Conservation (phyloP, 768 basidiomycete species). For the Mycena chlorophos region DNA sequence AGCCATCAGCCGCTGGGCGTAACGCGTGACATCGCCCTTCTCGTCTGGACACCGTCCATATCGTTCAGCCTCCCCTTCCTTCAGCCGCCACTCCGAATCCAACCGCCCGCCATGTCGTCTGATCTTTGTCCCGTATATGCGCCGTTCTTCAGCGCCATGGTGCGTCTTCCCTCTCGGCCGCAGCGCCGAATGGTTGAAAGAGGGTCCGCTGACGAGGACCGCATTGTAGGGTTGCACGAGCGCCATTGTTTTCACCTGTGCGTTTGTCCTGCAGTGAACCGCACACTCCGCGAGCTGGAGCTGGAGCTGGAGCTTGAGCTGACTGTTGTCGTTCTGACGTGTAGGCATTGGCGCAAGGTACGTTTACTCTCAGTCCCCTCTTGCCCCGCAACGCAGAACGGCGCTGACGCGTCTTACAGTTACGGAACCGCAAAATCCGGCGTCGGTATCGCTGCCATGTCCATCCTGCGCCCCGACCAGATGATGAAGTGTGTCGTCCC, state of each 20-base stretch:
- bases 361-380: slow-evolving; percentile 24
- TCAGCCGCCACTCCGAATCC: slow-evolving; percentile 23
- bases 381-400: slow-evolving; percentile 6
- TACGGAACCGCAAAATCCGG: slow-evolving; percentile 99
- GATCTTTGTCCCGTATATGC: slow-evolving; percentile 93
- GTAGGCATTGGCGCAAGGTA: slow-evolving; percentile 86
- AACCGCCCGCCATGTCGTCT: slow-evolving; percentile 45
- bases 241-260: slow-evolving; percentile 97
- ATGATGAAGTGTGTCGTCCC: slow-evolving; percentile 99
- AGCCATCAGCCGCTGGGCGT: no score
- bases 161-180: slow-evolving; percentile 41
- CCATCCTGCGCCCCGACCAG: slow-evolving; percentile 90
- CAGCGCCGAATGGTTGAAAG: neutral
- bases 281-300: no score
- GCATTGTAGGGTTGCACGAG: slow-evolving; percentile 82
- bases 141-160: slow-evolving; percentile 98
- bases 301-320: neutral
- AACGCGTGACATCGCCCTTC: no score
- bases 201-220: neutral
- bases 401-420: slow-evolving; percentile 42
- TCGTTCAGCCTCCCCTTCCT: slow-evolving; percentile 12
- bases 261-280: no score
- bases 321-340: slow-evolving; percentile 2
- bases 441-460: slow-evolving; percentile 97
- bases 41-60: neutral